A percentile compares a stretch with the other conserved stretches of the same genome.
These are phyloP conservation scores for Petunia axillaris DNA, from an alignment of 257 asterid genomes.

Conservation along the genomic window DNA sequence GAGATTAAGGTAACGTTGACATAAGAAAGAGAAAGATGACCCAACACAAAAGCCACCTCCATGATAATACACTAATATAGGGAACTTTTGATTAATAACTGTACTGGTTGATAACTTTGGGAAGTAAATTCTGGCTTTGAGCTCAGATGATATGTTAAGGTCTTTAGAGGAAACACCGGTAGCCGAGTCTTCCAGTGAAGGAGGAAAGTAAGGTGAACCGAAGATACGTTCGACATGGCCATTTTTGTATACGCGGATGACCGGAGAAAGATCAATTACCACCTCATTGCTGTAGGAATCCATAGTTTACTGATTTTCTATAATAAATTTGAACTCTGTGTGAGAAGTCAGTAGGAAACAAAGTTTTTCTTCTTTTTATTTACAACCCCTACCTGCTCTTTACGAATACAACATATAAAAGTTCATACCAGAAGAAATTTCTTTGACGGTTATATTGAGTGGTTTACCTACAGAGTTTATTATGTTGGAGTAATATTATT, in stretches of 20 bases:
- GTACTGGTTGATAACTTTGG: conserved; percentile 16
- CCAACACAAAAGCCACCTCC: conserved; percentile 32
- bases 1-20: conserved; percentile 31
- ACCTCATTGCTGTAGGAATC: conserved; percentile 21
- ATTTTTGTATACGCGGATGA: conserved; percentile 31
- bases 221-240: conserved; percentile 31
- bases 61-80: conserved; percentile 36
- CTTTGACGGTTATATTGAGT: too few relatives aligned
- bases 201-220: conserved; percentile 32
- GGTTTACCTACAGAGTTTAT: too few relatives aligned
- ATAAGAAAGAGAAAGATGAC: conserved; percentile 35
- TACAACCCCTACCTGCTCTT: too few relatives aligned
- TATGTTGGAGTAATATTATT: too few relatives aligned
- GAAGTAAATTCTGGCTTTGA: conserved; percentile 38
- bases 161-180: conserved; percentile 40
- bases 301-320: conserved; percentile 20
- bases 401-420: too few relatives aligned
- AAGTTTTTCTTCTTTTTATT: background rate
- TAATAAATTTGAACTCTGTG: background rate
- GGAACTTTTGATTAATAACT: conserved; percentile 30
- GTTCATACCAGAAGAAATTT: too few relatives aligned
- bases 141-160: conserved; percentile 28
- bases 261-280: conserved; percentile 25
- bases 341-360: background rate
- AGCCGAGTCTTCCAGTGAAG: conserved; percentile 24